Evolutionary conservation across 1,284 basidiomycete species (phyloP).

Genomic region (Tilletia setariae): DNA sequence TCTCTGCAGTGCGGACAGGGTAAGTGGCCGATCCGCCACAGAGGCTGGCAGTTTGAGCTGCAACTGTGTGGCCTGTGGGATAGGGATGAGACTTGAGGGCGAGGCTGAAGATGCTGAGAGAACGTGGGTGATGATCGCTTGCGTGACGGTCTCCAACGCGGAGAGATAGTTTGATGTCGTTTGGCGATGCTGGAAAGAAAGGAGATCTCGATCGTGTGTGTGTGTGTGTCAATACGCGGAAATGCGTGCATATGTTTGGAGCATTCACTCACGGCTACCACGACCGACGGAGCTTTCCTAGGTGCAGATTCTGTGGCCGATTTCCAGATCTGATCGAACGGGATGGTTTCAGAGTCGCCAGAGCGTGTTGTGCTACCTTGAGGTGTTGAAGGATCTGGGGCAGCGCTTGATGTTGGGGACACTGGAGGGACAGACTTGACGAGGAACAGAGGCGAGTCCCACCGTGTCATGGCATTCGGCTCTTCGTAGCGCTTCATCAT

Average conservation of each 20-base stretch:
- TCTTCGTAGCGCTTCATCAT: slow-evolving; percentile 87
- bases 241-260: too few relatives aligned
- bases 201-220: too few relatives aligned
- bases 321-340: slow-evolving; percentile 73
- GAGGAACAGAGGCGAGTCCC: slow-evolving; percentile 92
- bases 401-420: not conserved
- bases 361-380: too few relatives aligned
- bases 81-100: slow-evolving; percentile 22
- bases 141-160: slow-evolving; percentile 49
- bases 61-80: slow-evolving; percentile 16
- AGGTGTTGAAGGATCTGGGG: not conserved
- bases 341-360: slow-evolving; percentile 66
- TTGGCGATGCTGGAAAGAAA: slow-evolving; percentile 26
- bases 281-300: slow-evolving; percentile 80
- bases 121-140: slow-evolving; percentile 30
- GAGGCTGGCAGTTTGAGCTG: not conserved
- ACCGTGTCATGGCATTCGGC: slow-evolving; percentile 91
- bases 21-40: slow-evolving; percentile 23
- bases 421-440: slow-evolving; percentile 57
- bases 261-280: slow-evolving; percentile 58
- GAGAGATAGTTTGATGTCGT: slow-evolving; percentile 56
- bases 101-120: slow-evolving; percentile 22
- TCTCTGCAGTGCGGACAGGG: slow-evolving; percentile 36
- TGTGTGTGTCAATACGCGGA: too few relatives aligned
- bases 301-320: slow-evolving; percentile 73